Evolutionary conservation across 192 early-diverging fungal genomes (phyloP).

Genomic region (Umbelopsis vinacea): DNA sequence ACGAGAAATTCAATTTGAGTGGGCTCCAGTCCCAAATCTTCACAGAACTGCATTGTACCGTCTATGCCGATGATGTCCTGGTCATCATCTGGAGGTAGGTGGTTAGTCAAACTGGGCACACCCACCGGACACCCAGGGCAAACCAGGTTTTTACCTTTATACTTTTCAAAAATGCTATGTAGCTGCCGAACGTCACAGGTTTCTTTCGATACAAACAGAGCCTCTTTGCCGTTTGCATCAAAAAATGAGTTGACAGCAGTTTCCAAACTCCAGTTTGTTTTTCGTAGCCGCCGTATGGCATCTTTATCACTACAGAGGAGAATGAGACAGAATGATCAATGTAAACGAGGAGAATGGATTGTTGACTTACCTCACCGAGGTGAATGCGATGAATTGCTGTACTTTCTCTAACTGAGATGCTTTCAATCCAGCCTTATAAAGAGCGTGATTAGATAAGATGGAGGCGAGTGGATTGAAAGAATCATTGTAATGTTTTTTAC

Average conservation of each 20-base stretch:
- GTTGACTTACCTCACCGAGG: slow-evolving; percentile 43
- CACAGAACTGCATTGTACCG: slow-evolving; percentile 70
- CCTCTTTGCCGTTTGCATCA: slow-evolving; percentile 17
- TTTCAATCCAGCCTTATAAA: slow-evolving; percentile 31
- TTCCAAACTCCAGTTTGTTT: slow-evolving; percentile 70
- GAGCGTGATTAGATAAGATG: neutral
- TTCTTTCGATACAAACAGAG: neutral
- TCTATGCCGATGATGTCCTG: slow-evolving; percentile 72
- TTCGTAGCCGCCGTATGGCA: slow-evolving; percentile 56
- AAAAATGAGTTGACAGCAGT: slow-evolving; percentile 68
- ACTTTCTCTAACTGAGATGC: slow-evolving; percentile 47
- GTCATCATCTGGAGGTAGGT: slow-evolving; percentile 50
- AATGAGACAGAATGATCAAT: slow-evolving; percentile 23
- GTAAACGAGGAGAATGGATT: neutral
- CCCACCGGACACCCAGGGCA: neutral
- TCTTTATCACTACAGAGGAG: slow-evolving; percentile 53
- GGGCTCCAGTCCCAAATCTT: slow-evolving; percentile 75
- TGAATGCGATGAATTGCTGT: slow-evolving; percentile 50
- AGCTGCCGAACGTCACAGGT: slow-evolving; percentile 46
- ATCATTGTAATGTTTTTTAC: neutral
- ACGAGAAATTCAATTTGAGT: slow-evolving; percentile 74
- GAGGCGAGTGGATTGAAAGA: neutral
- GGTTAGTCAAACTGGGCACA: neutral
- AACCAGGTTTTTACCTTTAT: no score
- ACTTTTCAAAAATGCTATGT: slow-evolving; percentile 68